Evolutionary conservation across 2,329 filamentous ascomycete species (phyloP), one percentile per base, ranked within the genome.

Genomic region (Blumeria hordei): DNA sequence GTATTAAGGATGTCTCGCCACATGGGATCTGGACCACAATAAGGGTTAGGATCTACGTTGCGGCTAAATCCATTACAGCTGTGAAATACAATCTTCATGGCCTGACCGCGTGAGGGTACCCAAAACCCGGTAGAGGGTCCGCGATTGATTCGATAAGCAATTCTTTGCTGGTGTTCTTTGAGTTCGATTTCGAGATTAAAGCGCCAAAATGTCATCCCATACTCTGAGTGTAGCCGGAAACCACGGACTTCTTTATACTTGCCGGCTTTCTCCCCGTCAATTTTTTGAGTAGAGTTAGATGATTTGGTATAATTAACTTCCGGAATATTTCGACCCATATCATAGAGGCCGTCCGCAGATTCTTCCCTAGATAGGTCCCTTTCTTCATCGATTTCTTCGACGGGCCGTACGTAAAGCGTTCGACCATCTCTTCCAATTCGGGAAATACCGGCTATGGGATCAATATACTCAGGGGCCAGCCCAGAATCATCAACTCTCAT

Each of bases 11-110:
- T 87, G 66, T 98, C 92, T 55, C 90, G 82, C 92, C 93, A 98
- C 69, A 98, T 75, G 1, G 92, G 92, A 68, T 98, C 92, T 0
- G 93, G 92, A 0, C 92, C 92, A 64, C 83, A 92, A 65, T 95
- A 83, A 49, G 81, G 74, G 64, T 93, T 76, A 0, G 87, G 71
- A 58, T 94, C 81, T 28, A 85, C 84, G 56, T 77, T 83, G 54
- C 83, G 67, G 62, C 86, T 90, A 71, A 98, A 98, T 1, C 93
- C 92, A 66, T 98, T 98, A 71, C 92, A 94, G 66, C 85, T 94
- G 70, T 96, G 78, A 70, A 95, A 98, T 88, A 96, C 94, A 66
- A 95, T 85, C 69, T 96, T 95, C 92, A 98, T 98, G 2, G 84
- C 78, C 66, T 94, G 76, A 14, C 80, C 83, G 53, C 74, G 77